Evolutionary conservation across 2,329 filamentous ascomycete genomes (phyloP).

Genomic region (Exophiala sideris): DNA sequence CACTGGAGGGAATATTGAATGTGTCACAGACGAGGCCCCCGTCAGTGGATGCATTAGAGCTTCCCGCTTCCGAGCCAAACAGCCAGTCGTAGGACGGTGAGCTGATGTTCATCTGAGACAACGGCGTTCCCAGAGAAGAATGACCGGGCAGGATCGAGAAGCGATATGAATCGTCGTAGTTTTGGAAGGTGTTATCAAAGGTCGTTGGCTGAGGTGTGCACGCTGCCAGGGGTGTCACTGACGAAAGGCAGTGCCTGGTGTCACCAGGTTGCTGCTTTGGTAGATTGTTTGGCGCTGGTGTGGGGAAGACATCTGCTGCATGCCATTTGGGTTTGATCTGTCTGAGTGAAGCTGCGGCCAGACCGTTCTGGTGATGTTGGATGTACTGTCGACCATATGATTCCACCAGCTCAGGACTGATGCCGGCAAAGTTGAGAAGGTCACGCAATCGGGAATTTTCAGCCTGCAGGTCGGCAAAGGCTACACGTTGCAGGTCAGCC

Average conservation of each 20-base stretch:
- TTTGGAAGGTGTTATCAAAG: not conserved
- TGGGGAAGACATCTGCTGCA: not conserved
- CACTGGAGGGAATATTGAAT: conserved; percentile 3
- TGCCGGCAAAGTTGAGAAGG: conserved; percentile 15
- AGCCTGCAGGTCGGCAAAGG: conserved; percentile 17
- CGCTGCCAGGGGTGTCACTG: not conserved
- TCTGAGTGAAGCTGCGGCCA: conserved; percentile 1
- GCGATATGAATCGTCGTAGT: not conserved
- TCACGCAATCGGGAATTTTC: conserved; percentile 23
- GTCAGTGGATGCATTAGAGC: not conserved
- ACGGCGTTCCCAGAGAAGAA: not conserved
- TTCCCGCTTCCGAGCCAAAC: not conserved
- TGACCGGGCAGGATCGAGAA: not conserved
- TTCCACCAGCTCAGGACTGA: conserved; percentile 19
- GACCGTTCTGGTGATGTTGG: not conserved
- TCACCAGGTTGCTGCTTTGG: not conserved
- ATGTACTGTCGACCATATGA: conserved; percentile 4
- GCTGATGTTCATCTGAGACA: not conserved
- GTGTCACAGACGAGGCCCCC: conserved; percentile 1
- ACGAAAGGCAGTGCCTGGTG: not conserved
- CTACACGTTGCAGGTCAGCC: conserved; percentile 19
- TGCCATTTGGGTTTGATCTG: conserved; percentile 12
- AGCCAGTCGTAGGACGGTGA: conserved; percentile 5
- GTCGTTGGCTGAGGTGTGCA: not conserved
- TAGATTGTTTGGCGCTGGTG: not conserved